These are phyloP conservation scores for Theileria equi DNA, from an alignment of 169 alveolate species.

Conservation along the genomic window DNA sequence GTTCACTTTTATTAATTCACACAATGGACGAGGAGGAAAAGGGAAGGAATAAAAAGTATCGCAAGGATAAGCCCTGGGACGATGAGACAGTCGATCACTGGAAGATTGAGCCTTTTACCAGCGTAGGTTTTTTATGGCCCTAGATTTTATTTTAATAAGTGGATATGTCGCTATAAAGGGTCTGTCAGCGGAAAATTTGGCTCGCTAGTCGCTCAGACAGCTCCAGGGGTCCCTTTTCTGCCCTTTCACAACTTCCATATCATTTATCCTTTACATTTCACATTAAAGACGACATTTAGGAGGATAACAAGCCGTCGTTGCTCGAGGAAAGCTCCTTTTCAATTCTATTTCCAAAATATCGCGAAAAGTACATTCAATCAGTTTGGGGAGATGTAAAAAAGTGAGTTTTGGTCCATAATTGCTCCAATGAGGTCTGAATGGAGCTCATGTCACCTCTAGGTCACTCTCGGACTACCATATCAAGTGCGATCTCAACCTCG, in stretches of 20 bases:
- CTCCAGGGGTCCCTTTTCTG: too few species aligned
- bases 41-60: slow-evolving; percentile 79
- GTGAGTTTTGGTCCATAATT: slow-evolving; percentile 7
- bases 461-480: slow-evolving; percentile 85
- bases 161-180: too few species aligned
- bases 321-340: slow-evolving; percentile 97
- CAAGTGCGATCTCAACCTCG: slow-evolving; percentile 92
- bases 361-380: slow-evolving; percentile 96
- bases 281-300: slow-evolving; percentile 86
- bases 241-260: too few species aligned
- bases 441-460: slow-evolving; percentile 38
- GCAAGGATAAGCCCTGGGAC: slow-evolving; percentile 99
- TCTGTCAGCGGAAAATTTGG: too few species aligned
- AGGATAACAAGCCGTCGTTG: slow-evolving; percentile 77
- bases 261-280: neutral
- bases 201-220: neutral
- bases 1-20: neutral
- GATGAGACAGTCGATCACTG: slow-evolving; percentile 97
- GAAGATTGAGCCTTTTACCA: slow-evolving; percentile 89
- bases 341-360: slow-evolving; percentile 95
- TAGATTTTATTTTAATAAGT: neutral
- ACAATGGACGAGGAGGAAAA: slow-evolving; percentile 56
- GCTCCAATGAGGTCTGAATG: too few species aligned
- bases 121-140: slow-evolving; percentile 49
- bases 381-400: slow-evolving; percentile 93